phyloP scores from a whole-genome alignment of 2,329 filamentous ascomycete genomes.

The Aureobasidium sp. region DNA sequence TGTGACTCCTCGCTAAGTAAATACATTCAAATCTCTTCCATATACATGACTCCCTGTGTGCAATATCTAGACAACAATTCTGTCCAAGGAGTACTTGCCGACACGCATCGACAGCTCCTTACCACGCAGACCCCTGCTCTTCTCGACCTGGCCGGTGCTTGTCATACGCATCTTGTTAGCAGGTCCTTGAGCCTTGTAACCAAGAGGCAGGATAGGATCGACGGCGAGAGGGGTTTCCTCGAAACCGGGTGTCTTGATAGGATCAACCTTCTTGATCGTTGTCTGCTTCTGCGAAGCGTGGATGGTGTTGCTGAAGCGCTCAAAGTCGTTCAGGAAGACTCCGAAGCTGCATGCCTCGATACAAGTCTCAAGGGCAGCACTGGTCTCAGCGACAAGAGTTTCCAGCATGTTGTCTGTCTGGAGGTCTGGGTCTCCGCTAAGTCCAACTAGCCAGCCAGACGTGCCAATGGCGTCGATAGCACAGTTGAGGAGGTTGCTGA shows the following conservation, averaged over 20 bases:
- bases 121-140: slow-evolving; percentile 65
- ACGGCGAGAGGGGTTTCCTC: slow-evolving; percentile 40
- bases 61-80: slow-evolving; percentile 41
- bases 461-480: slow-evolving; percentile 70
- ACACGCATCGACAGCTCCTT: slow-evolving; percentile 72
- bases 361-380: slow-evolving; percentile 63
- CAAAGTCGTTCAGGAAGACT: slow-evolving; percentile 58
- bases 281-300: slow-evolving; percentile 12
- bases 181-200: slow-evolving; percentile 51
- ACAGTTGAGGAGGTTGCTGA: slow-evolving; percentile 63
- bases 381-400: slow-evolving; percentile 61
- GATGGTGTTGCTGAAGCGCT: slow-evolving; percentile 44
- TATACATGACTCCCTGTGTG: neutral
- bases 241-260: slow-evolving; percentile 39
- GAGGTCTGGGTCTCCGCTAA: slow-evolving; percentile 42
- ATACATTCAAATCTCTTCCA: slow-evolving; percentile 7
- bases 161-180: slow-evolving; percentile 34
- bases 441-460: slow-evolving; percentile 65
- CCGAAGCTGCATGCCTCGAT: slow-evolving; percentile 61
- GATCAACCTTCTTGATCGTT: slow-evolving; percentile 29
- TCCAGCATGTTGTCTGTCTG: slow-evolving; percentile 59
- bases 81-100: slow-evolving; percentile 76
- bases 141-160: slow-evolving; percentile 46
- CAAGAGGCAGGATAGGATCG: slow-evolving; percentile 58
- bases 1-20: slow-evolving; percentile 15